Percentiles rank a stretch among this genome's conserved stretches.
Conservation (phyloP, 2,329 filamentous ascomycete species). For the Diaporthe caulivora region DNA sequence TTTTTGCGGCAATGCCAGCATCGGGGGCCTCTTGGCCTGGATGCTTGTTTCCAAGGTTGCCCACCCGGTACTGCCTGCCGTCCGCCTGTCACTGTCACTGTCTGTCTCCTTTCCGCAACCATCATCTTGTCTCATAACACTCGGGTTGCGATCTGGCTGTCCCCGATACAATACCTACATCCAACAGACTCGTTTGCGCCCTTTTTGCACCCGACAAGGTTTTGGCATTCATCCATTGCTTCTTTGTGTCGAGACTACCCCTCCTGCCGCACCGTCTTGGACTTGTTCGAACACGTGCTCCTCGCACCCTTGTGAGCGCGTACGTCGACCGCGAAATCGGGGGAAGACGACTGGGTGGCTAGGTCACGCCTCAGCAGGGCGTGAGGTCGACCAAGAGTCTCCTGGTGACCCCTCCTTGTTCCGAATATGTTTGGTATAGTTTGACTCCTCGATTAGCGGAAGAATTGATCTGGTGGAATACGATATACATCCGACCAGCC, state of each 20-base stretch:
- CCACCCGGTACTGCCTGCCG: conserved; percentile 23
- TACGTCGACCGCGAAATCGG: conserved; percentile 1
- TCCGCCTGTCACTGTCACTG: background rate
- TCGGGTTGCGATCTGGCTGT: background rate
- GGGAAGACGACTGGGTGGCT: background rate
- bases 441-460: conserved; percentile 20
- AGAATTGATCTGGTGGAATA: conserved; percentile 28
- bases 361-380: background rate
- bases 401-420: background rate
- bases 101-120: conserved; percentile 29
- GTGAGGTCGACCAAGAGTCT: background rate
- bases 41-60: conserved; percentile 18
- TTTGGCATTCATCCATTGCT: conserved; percentile 7
- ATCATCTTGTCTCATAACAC: conserved; percentile 12
- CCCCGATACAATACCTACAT: background rate
- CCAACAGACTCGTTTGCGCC: background rate
- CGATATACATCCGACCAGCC: conserved; percentile 15
- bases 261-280: background rate
- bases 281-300: background rate
- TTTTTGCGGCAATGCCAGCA: background rate
- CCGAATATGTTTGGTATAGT: conserved; percentile 36
- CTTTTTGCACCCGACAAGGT: background rate
- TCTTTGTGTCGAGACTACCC: background rate
- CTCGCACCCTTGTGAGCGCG: background rate
- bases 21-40: conserved; percentile 21